Evolutionary conservation across 148 eudicot genomes (phyloP), one percentile per base, ranked within the genome.

Genomic region (Camellia sinensis): DNA sequence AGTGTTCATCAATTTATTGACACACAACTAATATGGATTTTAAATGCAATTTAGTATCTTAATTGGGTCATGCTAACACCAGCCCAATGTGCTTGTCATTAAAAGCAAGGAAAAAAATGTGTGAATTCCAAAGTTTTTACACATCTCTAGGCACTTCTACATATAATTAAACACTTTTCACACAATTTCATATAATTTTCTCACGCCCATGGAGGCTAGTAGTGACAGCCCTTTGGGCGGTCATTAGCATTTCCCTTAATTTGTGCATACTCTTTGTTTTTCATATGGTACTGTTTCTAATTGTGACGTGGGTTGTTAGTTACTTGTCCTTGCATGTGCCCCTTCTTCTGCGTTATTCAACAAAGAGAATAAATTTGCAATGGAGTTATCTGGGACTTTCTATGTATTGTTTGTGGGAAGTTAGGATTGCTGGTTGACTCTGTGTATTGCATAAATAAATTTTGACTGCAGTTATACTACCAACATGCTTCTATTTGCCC

Each of bases 401-500:
- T 46, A 50, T 50, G 3, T 46, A 43, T 12, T 46, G 12, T 76
- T 45, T 76, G 17, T 9, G 19, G 15, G 6, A 45, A 44, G 53
- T 75, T 18, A 13, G 12, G 17, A 19, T 62, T 76, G 78, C 41
- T 64, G 59, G 64, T 76, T 48, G 67, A 44, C 54, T 48, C 43
- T 46, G 40, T 18, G 45, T 21, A 5, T 48, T 22, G 46, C 48
- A 53, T 44, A 45, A 7, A 45, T 37, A 45, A 6, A 5, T 61
- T 48, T 17, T 69, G 22, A 2, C 64, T 9, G 22, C 21, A 15
- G 12, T 61, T 21, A 53, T 44, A 65, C 22, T 77, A 61, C n/a
- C 74, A 14, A 48, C 18, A 2, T 29, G 11, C 18, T 7, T 40
- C 22, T 17, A 40, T 22, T 61, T 61, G 40, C 68, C 6, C 6